phyloP scores from a whole-genome alignment of 2,329 filamentous ascomycete species.

The Aspergillus persii region DNA sequence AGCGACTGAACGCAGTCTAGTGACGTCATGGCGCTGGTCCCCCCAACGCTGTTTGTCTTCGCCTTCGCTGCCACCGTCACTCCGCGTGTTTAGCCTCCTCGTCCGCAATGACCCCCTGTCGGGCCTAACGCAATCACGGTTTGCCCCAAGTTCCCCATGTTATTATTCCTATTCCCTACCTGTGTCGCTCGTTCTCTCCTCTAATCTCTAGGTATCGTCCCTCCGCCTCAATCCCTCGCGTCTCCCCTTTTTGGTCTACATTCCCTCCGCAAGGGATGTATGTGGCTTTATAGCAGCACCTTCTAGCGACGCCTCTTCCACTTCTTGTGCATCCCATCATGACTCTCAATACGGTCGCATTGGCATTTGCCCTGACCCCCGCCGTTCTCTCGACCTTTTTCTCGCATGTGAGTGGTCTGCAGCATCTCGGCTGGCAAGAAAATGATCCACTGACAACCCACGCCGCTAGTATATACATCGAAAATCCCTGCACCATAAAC shows the following conservation, averaged over 20 bases:
- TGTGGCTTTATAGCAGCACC: neutral
- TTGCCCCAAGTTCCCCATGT: neutral
- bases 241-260: neutral
- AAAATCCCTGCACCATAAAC: conserved; percentile 70
- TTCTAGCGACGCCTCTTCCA: neutral
- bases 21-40: neutral
- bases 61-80: neutral
- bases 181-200: neutral
- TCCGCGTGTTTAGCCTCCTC: too few relatives aligned
- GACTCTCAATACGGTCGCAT: conserved; percentile 74
- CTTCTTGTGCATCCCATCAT: conserved; percentile 36
- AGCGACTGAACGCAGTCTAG: too few relatives aligned
- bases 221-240: neutral
- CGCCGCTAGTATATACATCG: conserved; percentile 73
- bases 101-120: neutral
- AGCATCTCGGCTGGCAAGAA: too few relatives aligned
- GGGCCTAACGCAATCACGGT: neutral
- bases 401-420: conserved; percentile 65
- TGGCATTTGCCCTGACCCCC: conserved; percentile 81
- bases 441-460: neutral
- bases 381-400: conserved; percentile 83
- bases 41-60: neutral
- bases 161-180: neutral
- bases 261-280: neutral
- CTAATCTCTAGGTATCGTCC: neutral